Percentiles rank a stretch among this genome's conserved stretches.
These are phyloP conservation scores for Salisapilia sapeloensis DNA, from an alignment of 352 stramenopile genomes.

Conservation along the genomic window DNA sequence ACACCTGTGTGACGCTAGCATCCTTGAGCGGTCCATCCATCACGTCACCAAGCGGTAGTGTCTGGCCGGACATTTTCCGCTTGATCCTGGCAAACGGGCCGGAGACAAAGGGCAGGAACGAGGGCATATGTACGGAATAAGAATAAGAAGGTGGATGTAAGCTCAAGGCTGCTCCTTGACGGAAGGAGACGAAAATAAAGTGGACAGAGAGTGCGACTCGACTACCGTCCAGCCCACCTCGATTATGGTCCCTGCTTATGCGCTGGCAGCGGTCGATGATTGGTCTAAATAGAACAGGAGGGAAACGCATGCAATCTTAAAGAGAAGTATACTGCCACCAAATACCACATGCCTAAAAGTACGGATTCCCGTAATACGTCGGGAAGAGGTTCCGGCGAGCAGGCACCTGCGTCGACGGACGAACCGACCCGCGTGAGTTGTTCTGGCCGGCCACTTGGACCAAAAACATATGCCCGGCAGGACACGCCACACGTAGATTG, in stretches of 20 bases:
- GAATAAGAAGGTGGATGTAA: no score
- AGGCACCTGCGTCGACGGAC: no score
- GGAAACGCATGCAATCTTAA: no score
- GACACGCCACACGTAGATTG: constrained; percentile 77
- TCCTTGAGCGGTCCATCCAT: constrained; percentile 15
- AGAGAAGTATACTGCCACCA: no score
- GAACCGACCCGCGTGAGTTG: no score
- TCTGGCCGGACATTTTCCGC: constrained; percentile 40
- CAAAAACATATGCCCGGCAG: constrained; percentile 73
- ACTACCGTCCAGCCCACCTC: no score
- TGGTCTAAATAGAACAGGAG: neutral
- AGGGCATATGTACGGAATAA: constrained; percentile 5
- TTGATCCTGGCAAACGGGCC: constrained; percentile 16
- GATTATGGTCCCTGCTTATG: no score
- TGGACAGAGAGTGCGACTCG: neutral
- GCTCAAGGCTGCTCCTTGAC: no score
- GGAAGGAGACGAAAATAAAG: neutral
- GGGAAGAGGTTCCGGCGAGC: no score
- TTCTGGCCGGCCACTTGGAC: constrained; percentile 50
- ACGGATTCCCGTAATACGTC: no score
- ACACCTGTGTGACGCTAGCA: constrained; percentile 1
- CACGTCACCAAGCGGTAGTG: constrained; percentile 10
- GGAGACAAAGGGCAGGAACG: constrained; percentile 7
- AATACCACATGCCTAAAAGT: no score
- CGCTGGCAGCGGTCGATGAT: neutral